These are phyloP conservation scores for Phragmites australis DNA, from an alignment of 176 grass and related monocot species.

Conservation along the genomic window DNA sequence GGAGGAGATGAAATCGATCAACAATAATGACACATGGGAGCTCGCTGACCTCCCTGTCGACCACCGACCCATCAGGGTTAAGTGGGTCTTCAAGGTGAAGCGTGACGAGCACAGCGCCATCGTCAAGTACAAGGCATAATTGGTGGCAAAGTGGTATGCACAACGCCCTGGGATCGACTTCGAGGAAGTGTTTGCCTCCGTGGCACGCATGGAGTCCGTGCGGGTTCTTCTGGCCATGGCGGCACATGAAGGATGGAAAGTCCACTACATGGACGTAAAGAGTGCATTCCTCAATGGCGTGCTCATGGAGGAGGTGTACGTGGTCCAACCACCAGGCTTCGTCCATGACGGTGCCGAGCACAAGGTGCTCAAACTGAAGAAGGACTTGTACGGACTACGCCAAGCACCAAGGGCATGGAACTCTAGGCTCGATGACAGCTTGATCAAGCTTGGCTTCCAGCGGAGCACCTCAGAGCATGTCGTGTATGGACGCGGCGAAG, in stretches of 20 bases:
- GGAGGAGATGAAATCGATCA: no score
- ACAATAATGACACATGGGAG: no score
- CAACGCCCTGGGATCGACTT: not conserved
- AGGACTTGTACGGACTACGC: not conserved
- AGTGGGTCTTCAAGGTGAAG: no score
- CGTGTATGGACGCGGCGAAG: not conserved
- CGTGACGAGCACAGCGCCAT: no score
- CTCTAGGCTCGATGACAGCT: not conserved
- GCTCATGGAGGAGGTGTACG: not conserved
- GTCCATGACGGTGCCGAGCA: no score
- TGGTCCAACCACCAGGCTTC: not conserved
- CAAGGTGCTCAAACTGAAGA: not conserved
- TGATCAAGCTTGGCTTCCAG: not conserved
- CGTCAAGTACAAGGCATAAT: no score
- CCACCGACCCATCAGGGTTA: no score
- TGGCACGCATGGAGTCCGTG: not conserved
- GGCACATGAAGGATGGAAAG: not conserved
- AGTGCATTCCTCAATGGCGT: not conserved
- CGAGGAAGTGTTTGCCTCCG: not conserved
- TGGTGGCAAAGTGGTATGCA: not conserved
- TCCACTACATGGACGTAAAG: not conserved
- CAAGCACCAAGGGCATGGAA: not conserved
- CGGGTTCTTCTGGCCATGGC: not conserved
- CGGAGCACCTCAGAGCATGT: not conserved
- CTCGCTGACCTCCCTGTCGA: no score